Base-by-base conservation (phyloP, 257 asterid genomes). In the Solanum virginianum region DNA sequence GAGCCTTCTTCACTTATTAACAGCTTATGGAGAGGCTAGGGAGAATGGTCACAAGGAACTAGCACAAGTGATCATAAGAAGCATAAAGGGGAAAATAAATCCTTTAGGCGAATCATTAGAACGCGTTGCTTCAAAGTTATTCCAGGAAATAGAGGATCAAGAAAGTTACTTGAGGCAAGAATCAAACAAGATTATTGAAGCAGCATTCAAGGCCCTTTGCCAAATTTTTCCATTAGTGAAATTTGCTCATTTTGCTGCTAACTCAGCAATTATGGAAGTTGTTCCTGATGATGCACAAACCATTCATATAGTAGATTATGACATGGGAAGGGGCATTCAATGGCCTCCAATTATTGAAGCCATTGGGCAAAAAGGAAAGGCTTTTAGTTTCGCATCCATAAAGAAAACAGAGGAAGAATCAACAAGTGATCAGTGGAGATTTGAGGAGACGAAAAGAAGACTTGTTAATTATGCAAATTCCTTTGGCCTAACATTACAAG, bases 1-100 rank as follows among this genome's bases (percentile, higher is more conserved):
- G 41, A 68, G 83, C 56, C 91, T 93, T 5, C 88, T 83, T 47
- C 98, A 93, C 86, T 90, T 94, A 6, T 85, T 93, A 9, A 83
- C 59, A 82, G 97, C 94, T 10, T 92, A 92, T 53, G 94, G 91
- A 26, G 95, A 94, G 84, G 93, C 98, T 20, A 81, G 41, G 75
- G 91, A 89, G 84, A 92, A 91, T 74, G 91, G 91, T 22, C 92
- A 92, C 43, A 85, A 45, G 68, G 94, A 90, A 88, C 93, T 95
- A 1, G 53, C 89, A 13, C 89, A 85, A 63, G 93, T 90, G 84
- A 85, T 94, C 47, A 87, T 83, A 32, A 90, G 86, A 62, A 87
- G 95, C 1, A 87, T 91, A 65, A 84, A 85, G 7, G 89, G 88
- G 68, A 92, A 87, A 80, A 90, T 88, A 26, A 86, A 88, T 43